Evolutionary conservation across 805 yeast species (phyloP), one percentile per base, ranked within the genome.

Genomic region (Lipomyces chichibuensis): DNA sequence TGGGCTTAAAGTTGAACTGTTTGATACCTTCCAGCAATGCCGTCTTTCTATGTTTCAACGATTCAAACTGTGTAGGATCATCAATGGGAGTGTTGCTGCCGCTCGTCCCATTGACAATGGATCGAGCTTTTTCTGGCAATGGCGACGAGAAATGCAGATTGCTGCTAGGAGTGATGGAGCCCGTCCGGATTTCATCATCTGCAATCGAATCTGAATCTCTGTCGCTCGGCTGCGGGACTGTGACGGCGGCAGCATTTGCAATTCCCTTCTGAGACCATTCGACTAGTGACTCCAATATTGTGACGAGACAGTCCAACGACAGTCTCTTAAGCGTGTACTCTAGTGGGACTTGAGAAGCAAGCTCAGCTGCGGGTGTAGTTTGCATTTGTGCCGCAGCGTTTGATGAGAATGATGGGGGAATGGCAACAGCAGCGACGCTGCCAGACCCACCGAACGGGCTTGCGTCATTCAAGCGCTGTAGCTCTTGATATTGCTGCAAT

Each of bases 261-360:
- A 71, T 65, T 0, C 87, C 87, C 65, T 88, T 86, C 68, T 90
- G 96, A 13, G 96, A 90, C 97, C 98, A 93, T 1, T 91, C 83
- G 73, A 90, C 84, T 57, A 95, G 81, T 0, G 97, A 91, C 72
- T 91, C 82, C 73, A 96, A 81, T 58, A 92, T 88, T 1, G 92
- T 90, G 14, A 94, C 95, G 55, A 92, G 83, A 68, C 94, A 88
- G 60, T 86, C 87, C 65, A 96, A 82, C 0, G 98, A 86, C 0
- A 87, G 85, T 84, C 92, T 87, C 73, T 93, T 92, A 76, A 94
- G 81, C 1, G 93, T 91, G 76, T 89, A 93, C 68, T 91, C 97
- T 39, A 89, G 80, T 2, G 97, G 97, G 17, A 63, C 39, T 35
- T 55, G 66, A 3, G 66, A 52, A 39, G 56, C 13, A 11, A 59